These are phyloP conservation scores for Artemisia argyi DNA, from an alignment of 129 eudicot genomes.

Conservation along the genomic window DNA sequence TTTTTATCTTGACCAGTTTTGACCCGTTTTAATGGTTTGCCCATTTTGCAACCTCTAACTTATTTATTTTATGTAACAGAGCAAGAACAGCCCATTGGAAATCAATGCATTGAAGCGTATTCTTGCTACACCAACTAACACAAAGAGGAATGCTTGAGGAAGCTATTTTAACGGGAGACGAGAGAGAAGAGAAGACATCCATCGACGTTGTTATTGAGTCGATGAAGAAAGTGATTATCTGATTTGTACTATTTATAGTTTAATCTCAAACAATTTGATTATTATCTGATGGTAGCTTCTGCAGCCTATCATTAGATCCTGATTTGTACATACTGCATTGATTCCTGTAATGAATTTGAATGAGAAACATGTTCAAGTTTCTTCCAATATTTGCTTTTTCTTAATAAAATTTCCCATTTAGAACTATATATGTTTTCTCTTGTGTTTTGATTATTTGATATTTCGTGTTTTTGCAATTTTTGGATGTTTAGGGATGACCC, in stretches of 20 bases:
- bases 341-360: constrained; percentile 27
- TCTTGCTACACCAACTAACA: constrained; percentile 49
- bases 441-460: background rate
- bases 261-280: constrained; percentile 17
- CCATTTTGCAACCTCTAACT: background rate
- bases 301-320: constrained; percentile 18
- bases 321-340: constrained; percentile 40
- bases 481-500: background rate
- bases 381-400: background rate
- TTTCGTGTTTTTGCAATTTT: background rate
- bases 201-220: background rate
- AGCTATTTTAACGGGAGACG: background rate
- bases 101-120: constrained; percentile 66
- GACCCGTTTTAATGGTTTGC: background rate
- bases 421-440: background rate
- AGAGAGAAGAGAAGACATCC: background rate
- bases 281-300: constrained; percentile 6
- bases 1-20: background rate
- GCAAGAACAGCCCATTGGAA: constrained; percentile 61
- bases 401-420: background rate
- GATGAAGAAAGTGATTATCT: constrained; percentile 2
- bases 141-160: constrained; percentile 39
- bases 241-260: constrained; percentile 11
- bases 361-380: constrained; percentile 13
- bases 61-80: constrained; percentile 37